Evolutionary conservation across 805 yeast species (phyloP), one percentile per base, ranked within the genome.

Genomic region (Cyberlindnera bimundalis): DNA sequence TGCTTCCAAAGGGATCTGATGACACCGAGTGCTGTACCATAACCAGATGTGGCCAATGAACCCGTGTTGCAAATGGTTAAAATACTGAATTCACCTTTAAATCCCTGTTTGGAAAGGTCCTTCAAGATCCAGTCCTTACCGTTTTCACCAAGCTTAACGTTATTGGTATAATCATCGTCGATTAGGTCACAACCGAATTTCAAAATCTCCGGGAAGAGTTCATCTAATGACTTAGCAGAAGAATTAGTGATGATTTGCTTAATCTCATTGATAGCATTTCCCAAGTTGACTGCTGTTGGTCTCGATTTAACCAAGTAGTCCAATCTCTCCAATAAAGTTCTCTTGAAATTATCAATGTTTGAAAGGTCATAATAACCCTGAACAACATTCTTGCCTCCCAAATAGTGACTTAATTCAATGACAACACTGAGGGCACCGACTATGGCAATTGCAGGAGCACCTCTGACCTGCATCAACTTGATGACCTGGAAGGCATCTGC

Each of bases 401-500:
- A 35, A 42, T 42, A 56, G 54, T 57, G 53, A 41, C 63, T 64
- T 3, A 78, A 62, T 50, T 91, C 96, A n/a, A 84, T 79, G 2
- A 86, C 81, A 3, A 91, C 74, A 2, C 96, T 77, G 45, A 90
- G 73, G 1, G 89, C 80, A 5, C 96, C 98, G 3, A 91, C 97
- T 43, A 91, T 86, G 47, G 97, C 97, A 58, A 91, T 91, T 1
- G 98, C 98, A 0, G 99, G 99, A 0, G 99, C 99, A 28, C 99
- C 99, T 60, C 99, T 74, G 5, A 95, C 97, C 55, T 86, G 89
- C 99, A 91, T 91, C 43, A 71, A 71, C 57, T 79, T 81, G 61
- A 91, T 91, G n/a, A 85, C 95, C 15, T 73, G 71, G 62, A 67
- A 87, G 4, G 95, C 97, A 59, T 83, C 89, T 34, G 81, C 81